Evolutionary conservation across 805 yeast species (phyloP).

Genomic region (Isabelozyma rhagii): DNA sequence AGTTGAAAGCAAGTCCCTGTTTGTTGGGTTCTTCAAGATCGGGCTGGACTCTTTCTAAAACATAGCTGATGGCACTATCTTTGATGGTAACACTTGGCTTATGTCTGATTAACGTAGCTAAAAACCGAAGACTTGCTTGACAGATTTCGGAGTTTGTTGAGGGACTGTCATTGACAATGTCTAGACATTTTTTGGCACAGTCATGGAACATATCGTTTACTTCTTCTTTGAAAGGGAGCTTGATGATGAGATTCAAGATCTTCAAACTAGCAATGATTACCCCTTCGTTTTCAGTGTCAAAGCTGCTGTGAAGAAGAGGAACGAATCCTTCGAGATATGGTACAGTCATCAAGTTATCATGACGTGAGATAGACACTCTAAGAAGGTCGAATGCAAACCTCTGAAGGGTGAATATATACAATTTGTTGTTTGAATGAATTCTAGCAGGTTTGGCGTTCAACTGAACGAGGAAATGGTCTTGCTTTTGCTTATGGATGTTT

Average conservation of each 20-base stretch:
- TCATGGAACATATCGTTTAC: constrained; percentile 50
- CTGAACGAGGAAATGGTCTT: constrained; percentile 72
- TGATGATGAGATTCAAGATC: constrained; percentile 56
- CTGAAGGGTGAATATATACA: constrained; percentile 61
- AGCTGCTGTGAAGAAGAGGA: constrained; percentile 62
- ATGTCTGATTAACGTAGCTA: constrained; percentile 70
- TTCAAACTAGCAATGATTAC: constrained; percentile 68
- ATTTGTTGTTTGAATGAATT: constrained; percentile 53
- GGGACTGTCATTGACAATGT: constrained; percentile 70
- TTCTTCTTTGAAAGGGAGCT: constrained; percentile 59
- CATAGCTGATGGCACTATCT: constrained; percentile 67
- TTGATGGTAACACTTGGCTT: constrained; percentile 63
- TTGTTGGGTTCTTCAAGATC: constrained; percentile 87
- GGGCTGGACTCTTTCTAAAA: constrained; percentile 70
- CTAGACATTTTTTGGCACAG: constrained; percentile 59
- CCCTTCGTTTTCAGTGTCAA: constrained; percentile 69
- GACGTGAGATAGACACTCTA: constrained; percentile 64
- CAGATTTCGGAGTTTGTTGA: constrained; percentile 74
- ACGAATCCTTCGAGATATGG: constrained; percentile 68
- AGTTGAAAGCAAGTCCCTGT: constrained; percentile 85
- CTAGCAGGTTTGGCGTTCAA: constrained; percentile 56
- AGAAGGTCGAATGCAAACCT: constrained; percentile 75
- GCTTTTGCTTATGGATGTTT: constrained; percentile 19
- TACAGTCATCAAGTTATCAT: constrained; percentile 56
- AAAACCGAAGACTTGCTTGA: constrained; percentile 72